These are phyloP conservation scores for Solanum phureja DNA, from an alignment of 257 asterid genomes.

Conservation along the genomic window DNA sequence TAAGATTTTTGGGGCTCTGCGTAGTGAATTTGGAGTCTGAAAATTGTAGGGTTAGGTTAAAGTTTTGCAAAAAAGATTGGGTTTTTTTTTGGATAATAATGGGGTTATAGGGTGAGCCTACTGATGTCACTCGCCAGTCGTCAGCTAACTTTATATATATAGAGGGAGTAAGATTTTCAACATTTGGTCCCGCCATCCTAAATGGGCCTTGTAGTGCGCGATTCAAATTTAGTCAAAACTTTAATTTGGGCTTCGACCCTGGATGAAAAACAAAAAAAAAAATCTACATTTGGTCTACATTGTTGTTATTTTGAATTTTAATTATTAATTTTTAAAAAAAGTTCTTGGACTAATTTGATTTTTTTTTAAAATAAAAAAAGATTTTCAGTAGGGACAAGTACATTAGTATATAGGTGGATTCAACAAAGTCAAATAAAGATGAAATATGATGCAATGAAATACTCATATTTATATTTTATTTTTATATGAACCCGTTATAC, in stretches of 20 bases:
- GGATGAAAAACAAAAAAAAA: too few relatives aligned
- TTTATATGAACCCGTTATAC: not conserved
- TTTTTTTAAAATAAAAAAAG: too few relatives aligned
- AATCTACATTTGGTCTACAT: not conserved
- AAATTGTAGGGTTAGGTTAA: not conserved
- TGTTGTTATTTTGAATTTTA: not conserved
- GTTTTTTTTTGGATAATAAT: not conserved
- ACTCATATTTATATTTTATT: too few relatives aligned
- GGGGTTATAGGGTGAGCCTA: not conserved
- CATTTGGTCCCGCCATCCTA: not conserved
- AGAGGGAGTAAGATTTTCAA: not conserved
- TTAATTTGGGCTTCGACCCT: fast-evolving
- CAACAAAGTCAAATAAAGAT: too few relatives aligned
- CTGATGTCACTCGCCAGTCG: not conserved
- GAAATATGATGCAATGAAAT: too few relatives aligned
- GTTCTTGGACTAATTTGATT: too few relatives aligned
- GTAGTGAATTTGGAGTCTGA: not conserved
- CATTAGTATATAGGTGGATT: too few relatives aligned
- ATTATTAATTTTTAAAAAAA: too few relatives aligned
- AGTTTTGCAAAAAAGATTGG: not conserved
- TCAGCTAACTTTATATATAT: not conserved
- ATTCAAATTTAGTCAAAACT: fast-evolving
- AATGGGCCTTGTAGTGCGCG: not conserved
- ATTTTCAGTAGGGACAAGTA: too few relatives aligned
- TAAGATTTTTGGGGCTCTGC: not conserved